These are phyloP conservation scores for Paulownia fortunei DNA, from an alignment of 257 asterid species.

Conservation along the genomic window DNA sequence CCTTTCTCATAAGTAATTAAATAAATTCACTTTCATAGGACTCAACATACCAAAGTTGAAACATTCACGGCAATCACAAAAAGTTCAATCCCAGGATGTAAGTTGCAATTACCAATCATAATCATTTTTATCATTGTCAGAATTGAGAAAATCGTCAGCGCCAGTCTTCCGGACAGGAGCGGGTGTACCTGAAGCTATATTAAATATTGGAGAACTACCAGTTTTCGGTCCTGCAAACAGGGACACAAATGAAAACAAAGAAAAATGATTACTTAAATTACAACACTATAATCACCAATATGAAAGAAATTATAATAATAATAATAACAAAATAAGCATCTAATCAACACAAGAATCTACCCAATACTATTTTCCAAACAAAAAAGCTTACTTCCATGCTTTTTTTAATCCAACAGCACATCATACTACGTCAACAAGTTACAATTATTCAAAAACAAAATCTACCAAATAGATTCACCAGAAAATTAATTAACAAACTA, in stretches of 20 bases:
- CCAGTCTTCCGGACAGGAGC: conserved; percentile 72
- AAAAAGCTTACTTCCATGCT: conserved; percentile 15
- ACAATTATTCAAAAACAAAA: conserved; percentile 32
- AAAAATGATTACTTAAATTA: background rate
- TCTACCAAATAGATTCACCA: conserved; percentile 42
- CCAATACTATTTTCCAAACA: conserved; percentile 22
- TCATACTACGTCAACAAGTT: conserved; percentile 28
- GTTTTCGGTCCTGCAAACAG: conserved; percentile 62
- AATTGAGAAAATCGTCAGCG: conserved; percentile 91
- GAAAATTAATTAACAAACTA: conserved; percentile 30
- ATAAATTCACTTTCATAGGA: conserved; percentile 5
- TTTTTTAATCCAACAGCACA: conserved; percentile 29
- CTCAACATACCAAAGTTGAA: conserved; percentile 18
- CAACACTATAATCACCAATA: conserved; percentile 8
- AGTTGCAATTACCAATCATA: conserved; percentile 78
- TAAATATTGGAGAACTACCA: conserved; percentile 74
- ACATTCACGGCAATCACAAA: conserved; percentile 26
- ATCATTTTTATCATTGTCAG: conserved; percentile 96
- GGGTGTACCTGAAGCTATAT: conserved; percentile 55
- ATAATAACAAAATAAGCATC: conserved; percentile 18
- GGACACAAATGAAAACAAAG: conserved; percentile 4
- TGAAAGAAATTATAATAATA: background rate
- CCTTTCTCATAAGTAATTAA: background rate
- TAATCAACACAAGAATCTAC: conserved; percentile 18
- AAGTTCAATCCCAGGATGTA: conserved; percentile 18